phyloP scores from a whole-genome alignment of 2,329 filamentous ascomycete species.

The Penicillium vulpinum region DNA sequence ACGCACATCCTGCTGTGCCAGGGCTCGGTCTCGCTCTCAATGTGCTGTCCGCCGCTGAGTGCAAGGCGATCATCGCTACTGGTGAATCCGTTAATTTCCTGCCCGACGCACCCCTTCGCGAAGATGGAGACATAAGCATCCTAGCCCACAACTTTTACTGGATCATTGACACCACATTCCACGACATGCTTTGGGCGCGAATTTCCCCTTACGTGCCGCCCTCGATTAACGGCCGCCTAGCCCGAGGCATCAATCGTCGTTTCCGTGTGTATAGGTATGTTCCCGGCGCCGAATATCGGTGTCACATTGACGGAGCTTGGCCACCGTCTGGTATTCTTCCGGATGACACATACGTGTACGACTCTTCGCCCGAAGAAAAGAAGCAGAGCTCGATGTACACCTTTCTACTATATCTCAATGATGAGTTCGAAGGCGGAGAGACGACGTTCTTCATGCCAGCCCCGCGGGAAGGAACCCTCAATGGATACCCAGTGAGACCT shows the following conservation, averaged over 20 bases:
- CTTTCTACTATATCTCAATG: constrained; percentile 68
- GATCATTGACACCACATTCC: constrained; percentile 65
- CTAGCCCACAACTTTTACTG: constrained; percentile 74
- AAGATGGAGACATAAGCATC: constrained; percentile 65
- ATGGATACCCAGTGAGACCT: constrained; percentile 68
- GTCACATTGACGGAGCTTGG: constrained; percentile 72
- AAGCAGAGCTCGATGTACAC: constrained; percentile 69
- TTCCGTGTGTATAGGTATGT: constrained; percentile 74
- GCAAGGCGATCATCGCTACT: constrained; percentile 65
- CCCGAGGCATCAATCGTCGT: constrained; percentile 65
- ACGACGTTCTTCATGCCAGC: constrained; percentile 71
- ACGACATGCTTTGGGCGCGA: constrained; percentile 63
- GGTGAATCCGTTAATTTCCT: constrained; percentile 66
- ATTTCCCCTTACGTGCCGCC: constrained; percentile 60
- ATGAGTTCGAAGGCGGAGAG: constrained; percentile 70
- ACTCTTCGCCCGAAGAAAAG: constrained; percentile 59
- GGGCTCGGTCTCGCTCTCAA: constrained; percentile 61
- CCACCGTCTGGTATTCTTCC: constrained; percentile 65
- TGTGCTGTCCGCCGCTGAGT: constrained; percentile 62
- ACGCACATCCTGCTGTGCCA: constrained; percentile 63
- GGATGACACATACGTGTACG: constrained; percentile 64
- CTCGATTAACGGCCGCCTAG: constrained; percentile 56
- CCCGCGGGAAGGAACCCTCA: constrained; percentile 63
- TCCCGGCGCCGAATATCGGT: constrained; percentile 69
- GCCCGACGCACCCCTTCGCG: constrained; percentile 66